A percentile compares a stretch with the other conserved stretches of the same genome.
Conservation (phyloP, 768 basidiomycete species). For the Rhizopogon roseolus region DNA sequence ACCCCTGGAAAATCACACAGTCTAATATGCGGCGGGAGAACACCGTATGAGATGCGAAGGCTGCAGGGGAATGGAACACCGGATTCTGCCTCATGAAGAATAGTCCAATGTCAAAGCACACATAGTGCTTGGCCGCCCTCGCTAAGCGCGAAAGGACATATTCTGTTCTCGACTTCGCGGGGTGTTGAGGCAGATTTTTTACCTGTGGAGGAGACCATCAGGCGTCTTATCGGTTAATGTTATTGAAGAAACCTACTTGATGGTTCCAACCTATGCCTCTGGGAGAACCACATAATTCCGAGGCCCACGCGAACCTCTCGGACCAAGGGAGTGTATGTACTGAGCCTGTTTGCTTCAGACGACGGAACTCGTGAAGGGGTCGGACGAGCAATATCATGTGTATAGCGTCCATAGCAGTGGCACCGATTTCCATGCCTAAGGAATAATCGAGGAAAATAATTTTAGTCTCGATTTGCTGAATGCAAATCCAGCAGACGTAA, state of each 20-base stretch:
- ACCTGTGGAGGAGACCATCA: not conserved
- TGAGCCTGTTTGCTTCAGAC: conserved; percentile 10
- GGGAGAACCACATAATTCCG: conserved; percentile 24
- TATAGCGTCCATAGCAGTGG: conserved; percentile 22
- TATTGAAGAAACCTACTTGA: conserved; percentile 16
- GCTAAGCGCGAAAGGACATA: conserved; percentile 19
- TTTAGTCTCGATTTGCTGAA: not conserved
- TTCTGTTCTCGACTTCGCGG: conserved; percentile 10
- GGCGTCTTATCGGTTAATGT: conserved; percentile 5
- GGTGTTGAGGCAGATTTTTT: conserved; percentile 6
- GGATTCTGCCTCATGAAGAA: conserved; percentile 7
- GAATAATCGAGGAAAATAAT: conserved; percentile 1
- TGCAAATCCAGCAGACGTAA: not conserved
- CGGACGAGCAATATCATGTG: conserved; percentile 26
- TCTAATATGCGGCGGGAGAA: not conserved
- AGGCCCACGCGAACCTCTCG: conserved; percentile 25
- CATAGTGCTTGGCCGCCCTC: conserved; percentile 4
- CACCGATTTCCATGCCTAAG: conserved; percentile 5
- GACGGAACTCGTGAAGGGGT: conserved; percentile 17
- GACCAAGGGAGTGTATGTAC: conserved; percentile 8
- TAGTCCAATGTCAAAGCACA: conserved; percentile 12
- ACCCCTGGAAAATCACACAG: not conserved
- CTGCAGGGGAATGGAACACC: conserved; percentile 1
- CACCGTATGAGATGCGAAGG: conserved; percentile 3
- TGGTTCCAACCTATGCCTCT: conserved; percentile 35